A percentile compares a stretch with the other conserved stretches of the same genome.
Conservation (phyloP, 805 yeast genomes). For the Candida ficus region DNA sequence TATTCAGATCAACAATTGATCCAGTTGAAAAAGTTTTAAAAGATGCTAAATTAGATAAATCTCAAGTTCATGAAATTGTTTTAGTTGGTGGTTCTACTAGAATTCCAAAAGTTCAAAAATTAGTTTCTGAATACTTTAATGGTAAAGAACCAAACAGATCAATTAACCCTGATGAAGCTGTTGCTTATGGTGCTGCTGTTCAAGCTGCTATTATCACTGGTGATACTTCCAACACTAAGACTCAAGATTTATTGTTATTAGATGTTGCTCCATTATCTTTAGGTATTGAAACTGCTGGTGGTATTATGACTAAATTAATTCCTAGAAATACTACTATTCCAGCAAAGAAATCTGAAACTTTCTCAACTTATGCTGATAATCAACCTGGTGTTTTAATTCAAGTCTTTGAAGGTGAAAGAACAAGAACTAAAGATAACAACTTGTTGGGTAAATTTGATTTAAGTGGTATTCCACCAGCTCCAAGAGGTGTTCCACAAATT, state of each 20-base stretch:
- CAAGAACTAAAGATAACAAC: slow-evolving; percentile 95
- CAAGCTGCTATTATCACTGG: slow-evolving; percentile 98
- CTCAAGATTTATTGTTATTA: slow-evolving; percentile 92
- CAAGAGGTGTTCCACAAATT: slow-evolving; percentile 98
- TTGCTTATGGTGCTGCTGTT: slow-evolving; percentile 99
- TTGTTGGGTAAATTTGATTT: slow-evolving; percentile 95
- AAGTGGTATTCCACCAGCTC: slow-evolving; percentile 96
- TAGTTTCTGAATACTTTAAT: slow-evolving; percentile 95
- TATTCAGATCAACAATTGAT: slow-evolving; percentile 90
- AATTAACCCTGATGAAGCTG: slow-evolving; percentile 99
- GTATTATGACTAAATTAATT: slow-evolving; percentile 98
- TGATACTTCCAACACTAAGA: slow-evolving; percentile 88
- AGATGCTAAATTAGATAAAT: slow-evolving; percentile 91
- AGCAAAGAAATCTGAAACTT: slow-evolving; percentile 95
- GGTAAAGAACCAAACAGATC: slow-evolving; percentile 98
- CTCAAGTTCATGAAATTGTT: slow-evolving; percentile 90
- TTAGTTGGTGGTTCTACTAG: slow-evolving; percentile 98
- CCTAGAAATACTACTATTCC: slow-evolving; percentile 99
- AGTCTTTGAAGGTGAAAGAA: slow-evolving; percentile 98
- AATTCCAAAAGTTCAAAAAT: slow-evolving; percentile 97
- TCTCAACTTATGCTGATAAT: slow-evolving; percentile 98
- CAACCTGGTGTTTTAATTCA: slow-evolving; percentile 99
- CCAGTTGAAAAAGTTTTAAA: slow-evolving; percentile 96
- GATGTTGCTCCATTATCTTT: slow-evolving; percentile 98
- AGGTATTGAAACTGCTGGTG: slow-evolving; percentile 99